phyloP scores from a whole-genome alignment of 1,284 basidiomycete genomes.

The Puccinia coronata region DNA sequence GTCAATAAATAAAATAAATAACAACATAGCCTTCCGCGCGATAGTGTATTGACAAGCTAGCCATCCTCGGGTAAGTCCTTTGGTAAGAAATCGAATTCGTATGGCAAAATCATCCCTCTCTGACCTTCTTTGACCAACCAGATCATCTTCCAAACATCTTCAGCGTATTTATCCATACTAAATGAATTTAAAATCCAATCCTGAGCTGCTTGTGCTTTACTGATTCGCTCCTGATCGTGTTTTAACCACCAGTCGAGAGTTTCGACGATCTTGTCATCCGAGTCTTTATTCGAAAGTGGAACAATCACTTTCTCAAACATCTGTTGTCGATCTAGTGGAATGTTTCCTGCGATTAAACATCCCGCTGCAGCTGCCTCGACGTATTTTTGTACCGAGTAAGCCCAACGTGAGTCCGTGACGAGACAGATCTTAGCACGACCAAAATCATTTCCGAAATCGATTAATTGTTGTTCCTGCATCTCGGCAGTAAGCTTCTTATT shows the following conservation, averaged over 20 bases:
- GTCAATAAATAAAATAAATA: background rate
- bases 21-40: background rate
- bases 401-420: constrained; percentile 44
- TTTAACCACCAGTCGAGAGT: constrained; percentile 45
- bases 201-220: constrained; percentile 42
- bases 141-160: constrained; percentile 44
- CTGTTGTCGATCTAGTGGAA: constrained; percentile 39
- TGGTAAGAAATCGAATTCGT: constrained; percentile 48
- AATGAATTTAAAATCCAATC: constrained; percentile 48
- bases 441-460: constrained; percentile 45
- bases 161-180: constrained; percentile 41
- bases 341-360: constrained; percentile 45
- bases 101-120: constrained; percentile 39
- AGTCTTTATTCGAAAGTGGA: constrained; percentile 46
- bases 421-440: constrained; percentile 46
- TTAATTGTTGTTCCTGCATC: constrained; percentile 44
- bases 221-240: constrained; percentile 38
- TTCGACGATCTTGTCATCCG: constrained; percentile 35
- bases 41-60: background rate
- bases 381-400: constrained; percentile 49
- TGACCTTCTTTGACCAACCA: constrained; percentile 42
- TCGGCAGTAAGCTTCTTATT: constrained; percentile 25
- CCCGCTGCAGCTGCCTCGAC: constrained; percentile 48
- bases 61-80: constrained; percentile 35
- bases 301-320: constrained; percentile 37